Evolutionary conservation across 148 eudicot species (phyloP).

Genomic region (Talinum fruticosum): DNA sequence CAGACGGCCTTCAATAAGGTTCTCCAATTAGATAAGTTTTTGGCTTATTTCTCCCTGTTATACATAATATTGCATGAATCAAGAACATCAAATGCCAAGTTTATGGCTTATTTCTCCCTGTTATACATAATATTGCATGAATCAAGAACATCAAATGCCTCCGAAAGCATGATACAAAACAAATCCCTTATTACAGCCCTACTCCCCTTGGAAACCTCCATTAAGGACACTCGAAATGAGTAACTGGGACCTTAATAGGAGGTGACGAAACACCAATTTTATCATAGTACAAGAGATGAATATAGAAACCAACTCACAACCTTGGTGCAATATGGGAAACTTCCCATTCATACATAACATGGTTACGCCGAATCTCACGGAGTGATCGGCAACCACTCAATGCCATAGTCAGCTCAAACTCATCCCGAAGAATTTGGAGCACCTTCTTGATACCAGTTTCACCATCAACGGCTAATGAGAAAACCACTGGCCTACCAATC

Average conservation of each 20-base stretch:
- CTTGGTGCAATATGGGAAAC: slow-evolving; percentile 36
- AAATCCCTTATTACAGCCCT: neutral
- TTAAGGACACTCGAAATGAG: neutral
- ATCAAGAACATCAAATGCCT: neutral
- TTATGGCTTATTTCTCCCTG: no score
- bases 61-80: no score
- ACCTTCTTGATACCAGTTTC: slow-evolving; percentile 71
- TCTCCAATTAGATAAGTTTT: no score
- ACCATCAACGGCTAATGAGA: slow-evolving; percentile 70
- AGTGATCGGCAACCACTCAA: slow-evolving; percentile 68
- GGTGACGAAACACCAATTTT: neutral
- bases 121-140: no score
- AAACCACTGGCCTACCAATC: slow-evolving; percentile 84
- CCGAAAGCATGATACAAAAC: neutral
- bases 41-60: no score
- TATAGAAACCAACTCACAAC: slow-evolving; percentile 21
- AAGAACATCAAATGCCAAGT: no score
- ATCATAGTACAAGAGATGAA: neutral
- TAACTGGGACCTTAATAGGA: neutral
- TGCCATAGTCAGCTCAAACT: slow-evolving; percentile 86
- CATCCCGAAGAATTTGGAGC: slow-evolving; percentile 77
- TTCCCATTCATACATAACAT: slow-evolving; percentile 52
- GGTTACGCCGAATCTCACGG: slow-evolving; percentile 59
- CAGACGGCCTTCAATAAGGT: no score
- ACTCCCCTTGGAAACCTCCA: no score